Evolutionary conservation across 257 asterid genomes (phyloP).

Genomic region (Asclepias syriaca): DNA sequence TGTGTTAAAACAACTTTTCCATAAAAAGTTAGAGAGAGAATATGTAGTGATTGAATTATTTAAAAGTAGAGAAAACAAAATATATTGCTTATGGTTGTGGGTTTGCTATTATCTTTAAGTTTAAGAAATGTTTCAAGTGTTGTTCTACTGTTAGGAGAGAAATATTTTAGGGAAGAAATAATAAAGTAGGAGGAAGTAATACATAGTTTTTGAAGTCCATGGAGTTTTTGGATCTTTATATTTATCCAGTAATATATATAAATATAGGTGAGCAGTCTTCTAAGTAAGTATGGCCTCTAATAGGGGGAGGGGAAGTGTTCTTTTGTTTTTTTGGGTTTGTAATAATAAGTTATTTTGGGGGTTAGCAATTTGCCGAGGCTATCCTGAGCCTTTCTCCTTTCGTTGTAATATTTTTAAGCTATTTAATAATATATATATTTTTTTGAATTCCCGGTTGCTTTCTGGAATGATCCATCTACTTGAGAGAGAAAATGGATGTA

Average conservation of each 20-base stretch:
- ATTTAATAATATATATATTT: neutral
- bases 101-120: neutral
- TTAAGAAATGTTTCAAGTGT: neutral
- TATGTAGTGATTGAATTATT: neutral
- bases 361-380: neutral
- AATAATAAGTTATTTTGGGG: constrained; percentile 1
- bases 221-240: constrained; percentile 7
- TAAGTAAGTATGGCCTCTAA: neutral
- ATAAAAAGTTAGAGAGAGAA: neutral
- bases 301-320: neutral
- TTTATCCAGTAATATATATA: neutral
- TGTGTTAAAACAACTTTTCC: no score
- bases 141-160: neutral
- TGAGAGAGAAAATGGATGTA: no score
- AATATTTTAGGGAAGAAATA: neutral
- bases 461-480: no score
- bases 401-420: neutral
- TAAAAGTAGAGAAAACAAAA: neutral
- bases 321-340: neutral
- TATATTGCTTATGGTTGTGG: neutral
- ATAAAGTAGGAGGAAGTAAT: neutral
- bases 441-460: no score
- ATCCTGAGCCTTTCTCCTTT: neutral
- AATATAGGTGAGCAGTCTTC: neutral
- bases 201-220: neutral